These are phyloP conservation scores for Claviceps paspali DNA, from an alignment of 2,329 filamentous ascomycete genomes.

Conservation along the genomic window DNA sequence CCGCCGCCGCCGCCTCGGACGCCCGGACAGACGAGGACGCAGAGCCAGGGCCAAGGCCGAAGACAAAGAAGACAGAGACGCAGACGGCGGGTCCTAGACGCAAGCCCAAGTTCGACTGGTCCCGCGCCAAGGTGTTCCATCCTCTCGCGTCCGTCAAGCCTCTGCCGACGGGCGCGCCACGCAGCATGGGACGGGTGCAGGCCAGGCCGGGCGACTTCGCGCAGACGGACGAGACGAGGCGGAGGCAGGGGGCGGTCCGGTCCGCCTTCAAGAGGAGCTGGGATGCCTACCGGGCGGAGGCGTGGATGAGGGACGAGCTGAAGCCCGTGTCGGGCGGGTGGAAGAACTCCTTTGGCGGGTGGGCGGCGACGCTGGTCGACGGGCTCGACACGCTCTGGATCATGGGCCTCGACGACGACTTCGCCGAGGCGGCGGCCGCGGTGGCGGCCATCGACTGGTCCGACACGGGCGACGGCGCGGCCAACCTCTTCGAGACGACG, in stretches of 20 bases:
- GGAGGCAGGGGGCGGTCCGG: conserved; percentile 24
- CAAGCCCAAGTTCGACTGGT: conserved; percentile 18
- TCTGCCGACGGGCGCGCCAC: conserved; percentile 14
- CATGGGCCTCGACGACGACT: conserved; percentile 44
- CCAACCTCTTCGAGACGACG: conserved; percentile 39
- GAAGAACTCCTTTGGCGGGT: conserved; percentile 36
- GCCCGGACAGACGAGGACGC: too few relatives aligned
- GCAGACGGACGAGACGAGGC: conserved; percentile 9
- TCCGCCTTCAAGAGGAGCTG: conserved; percentile 28
- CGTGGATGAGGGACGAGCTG: conserved; percentile 40
- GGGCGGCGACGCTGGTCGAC: conserved; percentile 46
- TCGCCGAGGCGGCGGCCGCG: conserved; percentile 35
- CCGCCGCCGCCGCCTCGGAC: not conserved
- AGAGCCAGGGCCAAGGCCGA: too few relatives aligned
- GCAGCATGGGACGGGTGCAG: conserved; percentile 17
- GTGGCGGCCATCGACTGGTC: conserved; percentile 36
- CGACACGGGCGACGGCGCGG: conserved; percentile 23
- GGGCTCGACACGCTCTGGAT: conserved; percentile 47
- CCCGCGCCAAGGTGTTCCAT: conserved; percentile 12
- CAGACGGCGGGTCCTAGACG: too few relatives aligned
- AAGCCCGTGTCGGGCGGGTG: conserved; percentile 29
- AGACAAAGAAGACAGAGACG: too few relatives aligned
- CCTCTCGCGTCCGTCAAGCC: conserved; percentile 17
- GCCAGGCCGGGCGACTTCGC: conserved; percentile 12
- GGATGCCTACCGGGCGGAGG: conserved; percentile 33